Conservation (phyloP, 1,139 yeast genomes). For the Yamadazyma epiphylla region DNA sequence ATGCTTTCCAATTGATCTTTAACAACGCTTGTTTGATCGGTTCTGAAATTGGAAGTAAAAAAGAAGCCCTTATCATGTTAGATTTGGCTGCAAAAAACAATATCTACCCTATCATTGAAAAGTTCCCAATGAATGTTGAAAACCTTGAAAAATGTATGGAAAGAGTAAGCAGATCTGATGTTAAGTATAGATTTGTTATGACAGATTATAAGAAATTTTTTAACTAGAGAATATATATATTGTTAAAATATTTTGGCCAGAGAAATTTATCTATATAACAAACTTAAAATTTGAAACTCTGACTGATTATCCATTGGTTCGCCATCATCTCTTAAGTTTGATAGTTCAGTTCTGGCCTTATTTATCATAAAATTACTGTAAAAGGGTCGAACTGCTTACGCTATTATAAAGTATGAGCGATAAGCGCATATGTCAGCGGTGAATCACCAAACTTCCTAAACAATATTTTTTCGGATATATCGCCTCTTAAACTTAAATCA, state of each 20-base stretch:
- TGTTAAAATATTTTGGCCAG: too few species aligned
- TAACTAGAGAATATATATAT: background rate
- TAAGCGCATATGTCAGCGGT: too few species aligned
- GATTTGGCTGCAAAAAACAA: conserved; percentile 33
- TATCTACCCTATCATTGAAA: conserved; percentile 41
- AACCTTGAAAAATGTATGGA: conserved; percentile 30
- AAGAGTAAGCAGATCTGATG: conserved; percentile 44
- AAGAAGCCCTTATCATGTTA: conserved; percentile 34
- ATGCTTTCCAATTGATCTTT: conserved; percentile 26
- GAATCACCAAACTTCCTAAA: too few species aligned
- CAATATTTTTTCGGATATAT: too few species aligned
- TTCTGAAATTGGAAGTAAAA: conserved; percentile 31
- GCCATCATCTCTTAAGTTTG: background rate
- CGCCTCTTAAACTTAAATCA: too few species aligned
- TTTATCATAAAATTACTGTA: too few species aligned
- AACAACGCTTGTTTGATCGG: conserved; percentile 27
- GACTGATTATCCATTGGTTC: conserved; percentile 2
- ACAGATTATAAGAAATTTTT: conserved; percentile 39
- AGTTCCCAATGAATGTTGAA: conserved; percentile 30
- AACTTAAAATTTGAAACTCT: conserved; percentile 1
- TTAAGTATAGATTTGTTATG: conserved; percentile 61
- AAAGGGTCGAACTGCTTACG: too few species aligned
- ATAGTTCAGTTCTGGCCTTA: too few species aligned
- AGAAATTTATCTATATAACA: too few species aligned
- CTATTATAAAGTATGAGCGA: too few species aligned